A percentile compares a stretch with the other conserved stretches of the same genome.
These are phyloP conservation scores for Fusarium sp. DNA, from an alignment of 2,329 filamentous ascomycete species.

Conservation along the genomic window DNA sequence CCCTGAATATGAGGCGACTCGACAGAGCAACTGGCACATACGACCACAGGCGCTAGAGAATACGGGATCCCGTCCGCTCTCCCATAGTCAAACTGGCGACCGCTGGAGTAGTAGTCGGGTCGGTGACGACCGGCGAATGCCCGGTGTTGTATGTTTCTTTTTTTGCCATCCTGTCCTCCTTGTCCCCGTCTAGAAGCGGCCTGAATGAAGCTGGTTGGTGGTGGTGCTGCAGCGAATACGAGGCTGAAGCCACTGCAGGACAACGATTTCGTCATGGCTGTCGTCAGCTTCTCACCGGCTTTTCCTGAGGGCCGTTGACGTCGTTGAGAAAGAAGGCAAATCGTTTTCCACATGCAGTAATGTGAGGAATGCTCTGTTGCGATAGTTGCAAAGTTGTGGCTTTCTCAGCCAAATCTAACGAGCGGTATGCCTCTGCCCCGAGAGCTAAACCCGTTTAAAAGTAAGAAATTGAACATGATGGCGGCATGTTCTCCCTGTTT, in stretches of 20 bases:
- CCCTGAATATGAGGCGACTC: neutral
- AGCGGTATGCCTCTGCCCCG: conserved; percentile 1
- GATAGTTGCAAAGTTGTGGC: conserved; percentile 25
- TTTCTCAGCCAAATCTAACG: conserved; percentile 20
- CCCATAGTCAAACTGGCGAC: conserved; percentile 23
- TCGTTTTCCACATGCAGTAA: conserved; percentile 7
- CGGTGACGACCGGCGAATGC: conserved; percentile 28
- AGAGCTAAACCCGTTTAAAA: conserved; percentile 2
- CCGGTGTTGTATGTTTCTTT: conserved; percentile 20
- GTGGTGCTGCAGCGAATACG: neutral
- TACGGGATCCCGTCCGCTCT: conserved; percentile 26
- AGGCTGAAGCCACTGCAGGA: neutral
- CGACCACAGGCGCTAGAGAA: conserved; percentile 20
- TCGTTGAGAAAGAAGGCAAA: conserved; percentile 11
- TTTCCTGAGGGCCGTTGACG: neutral
- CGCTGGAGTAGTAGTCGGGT: conserved; percentile 25
- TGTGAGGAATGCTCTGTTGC: conserved; percentile 32
- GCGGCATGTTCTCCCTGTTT: conserved; percentile 17
- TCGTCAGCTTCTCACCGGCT: neutral
- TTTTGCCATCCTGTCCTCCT: neutral
- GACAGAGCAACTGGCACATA: neutral
- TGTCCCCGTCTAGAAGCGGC: neutral
- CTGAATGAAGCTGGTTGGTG: neutral
- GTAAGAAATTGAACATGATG: conserved; percentile 1
- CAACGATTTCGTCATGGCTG: neutral